These are phyloP conservation scores for Pseudonitzschia delicatissima DNA, from an alignment of 108 stramenopile genomes.

Conservation along the genomic window DNA sequence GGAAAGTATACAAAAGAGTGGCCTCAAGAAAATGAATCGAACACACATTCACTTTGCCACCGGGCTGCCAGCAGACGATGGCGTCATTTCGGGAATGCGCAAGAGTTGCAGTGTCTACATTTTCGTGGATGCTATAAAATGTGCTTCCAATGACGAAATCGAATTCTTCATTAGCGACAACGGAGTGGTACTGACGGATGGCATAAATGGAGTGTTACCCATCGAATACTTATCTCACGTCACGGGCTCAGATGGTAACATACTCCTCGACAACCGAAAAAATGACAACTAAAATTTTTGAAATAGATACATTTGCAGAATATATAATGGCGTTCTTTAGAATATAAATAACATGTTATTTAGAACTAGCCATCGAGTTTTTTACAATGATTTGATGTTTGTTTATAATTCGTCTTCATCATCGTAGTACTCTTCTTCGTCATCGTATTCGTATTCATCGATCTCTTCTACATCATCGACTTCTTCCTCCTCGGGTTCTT, in stretches of 20 bases:
- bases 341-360: not conserved
- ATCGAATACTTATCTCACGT: conserved; percentile 65
- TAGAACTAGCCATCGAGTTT: no score
- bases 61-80: conserved; percentile 53
- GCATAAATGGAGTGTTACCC: conserved; percentile 62
- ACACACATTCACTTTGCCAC: conserved; percentile 85
- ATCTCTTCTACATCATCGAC: conserved; percentile 37
- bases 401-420: conserved; percentile 44
- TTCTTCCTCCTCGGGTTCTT: conserved; percentile 42
- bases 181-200: conserved; percentile 72
- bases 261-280: conserved; percentile 23
- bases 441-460: conserved; percentile 39
- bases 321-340: no score
- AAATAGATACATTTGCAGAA: not conserved
- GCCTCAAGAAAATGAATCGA: conserved; percentile 65
- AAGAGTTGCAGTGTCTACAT: conserved; percentile 58
- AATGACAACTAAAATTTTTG: not conserved
- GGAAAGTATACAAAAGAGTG: conserved; percentile 41
- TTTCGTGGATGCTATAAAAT: conserved; percentile 54
- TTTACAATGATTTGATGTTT: not conserved
- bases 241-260: conserved; percentile 25
- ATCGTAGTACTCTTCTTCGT: conserved; percentile 55
- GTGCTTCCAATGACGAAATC: conserved; percentile 57
- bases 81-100: conserved; percentile 85
- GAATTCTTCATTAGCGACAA: conserved; percentile 68